Base-by-base conservation (phyloP, 192 early-diverging fungal species). In the Phycomyces nitens region DNA sequence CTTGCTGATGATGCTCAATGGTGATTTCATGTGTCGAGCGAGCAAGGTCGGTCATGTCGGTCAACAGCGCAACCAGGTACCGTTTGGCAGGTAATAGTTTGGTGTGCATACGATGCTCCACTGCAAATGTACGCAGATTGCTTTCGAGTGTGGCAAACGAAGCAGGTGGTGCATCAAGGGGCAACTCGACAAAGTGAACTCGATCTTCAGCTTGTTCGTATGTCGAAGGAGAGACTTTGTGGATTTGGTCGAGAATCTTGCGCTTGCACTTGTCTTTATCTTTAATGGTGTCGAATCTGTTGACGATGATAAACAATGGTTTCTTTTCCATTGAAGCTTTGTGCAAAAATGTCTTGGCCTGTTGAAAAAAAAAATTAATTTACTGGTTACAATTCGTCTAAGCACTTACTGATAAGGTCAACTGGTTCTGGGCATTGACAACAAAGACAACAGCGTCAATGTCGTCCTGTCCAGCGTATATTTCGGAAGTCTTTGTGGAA, bases 381-480 rank as follows among this genome's bases (percentile, higher is more conserved):
- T 18, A 39, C 16, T 10, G 18, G 27, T 26, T 24, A 22, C 23
- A 7, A 5, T 47, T 27, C 18, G 27, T 18, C 12, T 18, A 10
- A 40, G 9, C 15, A 79, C 84, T 81, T 78, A 89, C 89, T 44
- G 94, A 96, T 26, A 99, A 81, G 6, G 96, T 97, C 71, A 99
- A 96, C 76, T 99, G 96, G 75, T 99, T 97, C 72, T 97, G 95
- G n/a, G 96, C 94, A 74, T 92, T 94, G 58, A 99, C 95, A 12
- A 99, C 92, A 84, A 99, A 97, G 0, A 99, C 89, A 61, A 99
- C 89, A 14, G 96, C 96, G 72, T 99, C 96, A 70, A 99, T 96
- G 71, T 95, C 94, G 69, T 96, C 93, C 74, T 99, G 95, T 55
- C 94, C 88, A 11, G 95, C 90, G 86, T 96, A 96, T 8, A 97